These are phyloP conservation scores for Stenocarpella maydis DNA, from an alignment of 2,329 filamentous ascomycete genomes.

Conservation along the genomic window DNA sequence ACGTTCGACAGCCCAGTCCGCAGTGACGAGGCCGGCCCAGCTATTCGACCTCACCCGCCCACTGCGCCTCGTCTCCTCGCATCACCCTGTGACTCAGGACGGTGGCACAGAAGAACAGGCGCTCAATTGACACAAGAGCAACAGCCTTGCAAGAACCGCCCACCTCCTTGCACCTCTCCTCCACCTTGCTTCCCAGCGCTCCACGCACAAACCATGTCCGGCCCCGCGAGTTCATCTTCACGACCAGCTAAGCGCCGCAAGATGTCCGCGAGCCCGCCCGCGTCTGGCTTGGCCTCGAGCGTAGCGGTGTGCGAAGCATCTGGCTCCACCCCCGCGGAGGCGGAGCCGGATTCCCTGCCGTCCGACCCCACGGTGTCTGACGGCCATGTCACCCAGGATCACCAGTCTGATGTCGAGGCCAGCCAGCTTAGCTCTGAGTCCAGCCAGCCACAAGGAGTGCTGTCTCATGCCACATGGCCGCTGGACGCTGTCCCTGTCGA, in stretches of 20 bases:
- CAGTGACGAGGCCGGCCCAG: background rate
- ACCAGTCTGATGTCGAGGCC: background rate
- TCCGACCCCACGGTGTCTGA: background rate
- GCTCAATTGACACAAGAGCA: background rate
- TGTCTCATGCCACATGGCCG: constrained; percentile 43
- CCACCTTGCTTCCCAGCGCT: background rate
- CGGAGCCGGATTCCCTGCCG: background rate
- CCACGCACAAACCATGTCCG: constrained; percentile 27
- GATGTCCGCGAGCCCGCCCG: constrained; percentile 25
- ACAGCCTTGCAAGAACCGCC: background rate
- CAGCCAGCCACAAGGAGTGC: background rate
- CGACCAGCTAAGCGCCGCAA: constrained; percentile 34
- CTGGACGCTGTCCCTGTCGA: constrained; percentile 62
- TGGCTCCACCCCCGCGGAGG: background rate
- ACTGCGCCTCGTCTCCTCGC: background rate
- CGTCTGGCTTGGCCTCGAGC: constrained; percentile 10
- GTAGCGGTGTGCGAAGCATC: background rate
- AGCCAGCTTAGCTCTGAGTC: background rate
- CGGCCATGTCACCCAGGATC: background rate
- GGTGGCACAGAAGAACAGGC: background rate
- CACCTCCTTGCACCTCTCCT: background rate
- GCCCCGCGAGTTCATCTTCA: background rate
- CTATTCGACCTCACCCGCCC: background rate
- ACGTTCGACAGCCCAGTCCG: background rate
- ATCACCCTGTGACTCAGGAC: background rate